phyloP scores from a whole-genome alignment of 2,329 filamentous ascomycete species.

The Tympanopsis confertula region DNA sequence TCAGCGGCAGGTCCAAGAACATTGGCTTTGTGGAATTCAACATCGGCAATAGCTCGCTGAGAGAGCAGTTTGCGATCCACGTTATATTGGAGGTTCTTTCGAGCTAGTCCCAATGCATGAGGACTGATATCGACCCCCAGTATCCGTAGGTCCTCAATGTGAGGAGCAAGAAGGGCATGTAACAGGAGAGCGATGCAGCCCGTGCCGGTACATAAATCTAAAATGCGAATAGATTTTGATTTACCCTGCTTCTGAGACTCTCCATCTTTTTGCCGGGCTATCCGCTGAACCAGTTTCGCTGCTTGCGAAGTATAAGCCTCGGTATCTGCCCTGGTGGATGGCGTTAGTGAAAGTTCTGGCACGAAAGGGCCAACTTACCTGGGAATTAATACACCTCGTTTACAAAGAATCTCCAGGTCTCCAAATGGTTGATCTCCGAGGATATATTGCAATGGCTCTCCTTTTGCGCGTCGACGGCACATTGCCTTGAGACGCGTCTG shows the following conservation, averaged over 20 bases:
- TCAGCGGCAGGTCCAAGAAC: background rate
- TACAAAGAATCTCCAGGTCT: background rate
- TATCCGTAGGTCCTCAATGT: background rate
- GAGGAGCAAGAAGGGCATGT: background rate
- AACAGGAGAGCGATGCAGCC: background rate
- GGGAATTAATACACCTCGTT: background rate
- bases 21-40: background rate
- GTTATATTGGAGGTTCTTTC: background rate
- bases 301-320: background rate
- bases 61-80: background rate
- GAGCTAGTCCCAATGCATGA: background rate
- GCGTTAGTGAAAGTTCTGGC: background rate
- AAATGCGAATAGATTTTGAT: background rate
- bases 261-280: background rate
- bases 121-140: background rate
- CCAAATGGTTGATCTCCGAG: background rate
- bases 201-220: conserved; percentile 1
- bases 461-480: background rate
- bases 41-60: background rate
- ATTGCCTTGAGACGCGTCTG: background rate
- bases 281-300: background rate
- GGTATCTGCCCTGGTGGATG: background rate
- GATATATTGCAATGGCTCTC: background rate
- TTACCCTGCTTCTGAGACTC: background rate
- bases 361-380: background rate